Conservation (phyloP, 352 stramenopile species). For the Globisporangium carolinianum region DNA sequence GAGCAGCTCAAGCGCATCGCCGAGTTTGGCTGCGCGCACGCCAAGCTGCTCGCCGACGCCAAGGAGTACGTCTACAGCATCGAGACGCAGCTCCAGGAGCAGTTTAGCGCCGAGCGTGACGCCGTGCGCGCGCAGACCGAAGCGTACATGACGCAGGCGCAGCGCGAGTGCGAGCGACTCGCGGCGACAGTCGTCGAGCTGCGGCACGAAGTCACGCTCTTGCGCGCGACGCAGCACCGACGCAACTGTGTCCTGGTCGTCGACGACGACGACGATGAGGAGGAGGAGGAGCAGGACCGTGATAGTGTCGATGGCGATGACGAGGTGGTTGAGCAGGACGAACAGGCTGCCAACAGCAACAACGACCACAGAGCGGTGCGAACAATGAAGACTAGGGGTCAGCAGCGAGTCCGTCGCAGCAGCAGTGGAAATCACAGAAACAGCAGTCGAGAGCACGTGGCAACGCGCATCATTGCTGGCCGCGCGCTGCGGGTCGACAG, state of each 20-base stretch:
- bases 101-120: conserved; percentile 42
- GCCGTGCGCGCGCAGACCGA: conserved; percentile 41
- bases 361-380: not conserved
- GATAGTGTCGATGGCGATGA: not conserved
- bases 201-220: conserved; percentile 3
- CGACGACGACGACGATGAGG: not conserved
- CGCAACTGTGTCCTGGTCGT: conserved; percentile 2
- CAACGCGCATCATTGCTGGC: not conserved
- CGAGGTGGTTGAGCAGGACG: not conserved
- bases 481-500: not conserved
- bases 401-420: too few species aligned
- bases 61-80: conserved; percentile 58
- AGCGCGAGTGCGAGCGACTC: conserved; percentile 33
- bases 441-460: too few species aligned
- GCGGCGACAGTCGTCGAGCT: conserved; percentile 4
- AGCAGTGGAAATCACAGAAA: too few species aligned
- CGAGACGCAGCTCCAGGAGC: conserved; percentile 38
- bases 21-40: conserved; percentile 68
- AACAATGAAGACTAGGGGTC: too few species aligned
- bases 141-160: conserved; percentile 41
- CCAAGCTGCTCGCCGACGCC: conserved; percentile 53
- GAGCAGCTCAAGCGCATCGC: conserved; percentile 75
- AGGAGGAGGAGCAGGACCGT: not conserved
- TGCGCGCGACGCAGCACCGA: not conserved
- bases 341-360: not conserved